Evolutionary conservation across 306 rosid genomes (phyloP), one percentile per base, ranked within the genome.

Genomic region (Canavalia ensiformis): DNA sequence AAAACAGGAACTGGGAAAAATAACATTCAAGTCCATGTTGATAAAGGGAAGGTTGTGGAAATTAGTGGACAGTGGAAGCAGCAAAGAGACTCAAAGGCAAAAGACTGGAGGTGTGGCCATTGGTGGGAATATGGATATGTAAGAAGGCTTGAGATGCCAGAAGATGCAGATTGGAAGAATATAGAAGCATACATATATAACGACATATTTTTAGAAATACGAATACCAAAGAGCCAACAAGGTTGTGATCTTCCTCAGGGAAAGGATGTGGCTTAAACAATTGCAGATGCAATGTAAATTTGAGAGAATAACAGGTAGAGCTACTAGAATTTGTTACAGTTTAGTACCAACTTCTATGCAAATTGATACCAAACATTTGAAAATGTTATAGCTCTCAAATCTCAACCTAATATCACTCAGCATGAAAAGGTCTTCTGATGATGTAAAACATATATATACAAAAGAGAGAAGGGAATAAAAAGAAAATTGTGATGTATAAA

Each of bases 121-220:
- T 93, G 99, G 99, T 95, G 99, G 99, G 94, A 95, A 63, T 51
- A 81, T 64, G 99, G 99, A 50, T 95, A 49, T 81, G 98, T 95
- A n/a, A 45, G 99, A 79, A 92, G 91, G 90, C 93, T 95, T 72
- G 99, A 95, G 86, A 82, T 95, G 68, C 98, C 98, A 35, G 98
- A 93, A 31, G 95, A 95, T 88, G 98, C 96, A 65, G 97, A 95
- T 82, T 85, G 87, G 90, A 88, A 75, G 79, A 93, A 84, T 13
- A 74, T 89, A 44, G 92, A 90, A 85, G 96, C 96, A 4, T 54
- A 60, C 51, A 31, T 91, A 49, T 79, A 79, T 9, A 93, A 88
- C 81, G 99, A 95, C 59, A 56, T 33, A 4, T 50, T 87, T 70
- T 58, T 95, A 70, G 99, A 93, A 72, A 76, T 95, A 68, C 84